Percentiles rank a stretch among this genome's conserved stretches.
Evolutionary conservation across 768 basidiomycete genomes (phyloP).

Genomic region (Auriscalpium orientale): DNA sequence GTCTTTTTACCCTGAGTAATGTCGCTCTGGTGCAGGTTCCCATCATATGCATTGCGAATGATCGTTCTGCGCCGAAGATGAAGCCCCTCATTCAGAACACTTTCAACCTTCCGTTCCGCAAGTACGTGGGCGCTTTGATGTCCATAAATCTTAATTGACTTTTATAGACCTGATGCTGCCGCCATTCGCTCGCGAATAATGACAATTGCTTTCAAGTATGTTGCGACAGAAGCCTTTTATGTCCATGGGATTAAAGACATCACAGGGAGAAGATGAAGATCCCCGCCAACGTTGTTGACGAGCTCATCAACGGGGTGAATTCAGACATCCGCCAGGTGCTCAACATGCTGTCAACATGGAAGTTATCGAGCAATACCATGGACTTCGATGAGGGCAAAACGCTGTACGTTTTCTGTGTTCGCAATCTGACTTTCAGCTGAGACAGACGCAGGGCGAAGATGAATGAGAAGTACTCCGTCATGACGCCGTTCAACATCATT

Average conservation of each 20-base stretch:
- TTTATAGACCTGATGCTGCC: slow-evolving; percentile 61
- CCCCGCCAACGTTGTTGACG: slow-evolving; percentile 86
- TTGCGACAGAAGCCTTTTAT: not conserved
- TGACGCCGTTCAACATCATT: slow-evolving; percentile 92
- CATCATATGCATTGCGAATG: slow-evolving; percentile 97
- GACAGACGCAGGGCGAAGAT: slow-evolving; percentile 40
- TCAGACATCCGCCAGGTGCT: slow-evolving; percentile 96
- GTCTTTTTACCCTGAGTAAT: not conserved
- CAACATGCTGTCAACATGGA: slow-evolving; percentile 98
- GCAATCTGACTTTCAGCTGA: not conserved
- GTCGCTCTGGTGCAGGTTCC: slow-evolving; percentile 54
- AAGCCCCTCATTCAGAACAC: slow-evolving; percentile 74
- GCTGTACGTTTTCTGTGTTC: slow-evolving; percentile 50
- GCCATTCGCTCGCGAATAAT: slow-evolving; percentile 82
- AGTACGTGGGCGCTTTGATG: slow-evolving; percentile 36
- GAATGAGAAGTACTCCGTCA: slow-evolving; percentile 88
- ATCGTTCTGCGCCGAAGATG: slow-evolving; percentile 78
- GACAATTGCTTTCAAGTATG: slow-evolving; percentile 85
- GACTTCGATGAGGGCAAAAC: slow-evolving; percentile 86
- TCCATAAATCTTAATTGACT: not conserved
- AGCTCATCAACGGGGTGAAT: slow-evolving; percentile 80
- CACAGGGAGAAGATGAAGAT: slow-evolving; percentile 86
- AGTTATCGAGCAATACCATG: slow-evolving; percentile 73
- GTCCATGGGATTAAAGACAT: not conserved
- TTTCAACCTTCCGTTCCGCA: slow-evolving; percentile 68